These are phyloP conservation scores for Pilaira anomala DNA, from an alignment of 192 early-diverging fungal genomes.

Conservation along the genomic window DNA sequence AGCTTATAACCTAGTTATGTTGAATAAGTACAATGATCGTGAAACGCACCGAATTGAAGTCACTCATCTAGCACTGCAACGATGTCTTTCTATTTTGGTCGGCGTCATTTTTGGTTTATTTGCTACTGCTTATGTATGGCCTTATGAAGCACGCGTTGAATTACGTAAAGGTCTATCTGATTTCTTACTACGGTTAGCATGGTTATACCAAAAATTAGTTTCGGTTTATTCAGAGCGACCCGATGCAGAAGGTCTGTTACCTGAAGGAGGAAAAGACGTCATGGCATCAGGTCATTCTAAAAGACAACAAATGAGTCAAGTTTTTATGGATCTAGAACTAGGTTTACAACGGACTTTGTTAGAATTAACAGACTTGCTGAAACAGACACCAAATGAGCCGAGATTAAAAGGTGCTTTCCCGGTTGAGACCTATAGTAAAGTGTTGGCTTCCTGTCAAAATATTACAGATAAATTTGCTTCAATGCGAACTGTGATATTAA, in stretches of 20 bases:
- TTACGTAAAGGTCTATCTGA: conserved; percentile 74
- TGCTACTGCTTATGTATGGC: conserved; percentile 74
- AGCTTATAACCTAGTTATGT: conserved; percentile 73
- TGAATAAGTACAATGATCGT: conserved; percentile 69
- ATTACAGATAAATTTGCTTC: conserved; percentile 75
- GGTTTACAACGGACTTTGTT: conserved; percentile 62
- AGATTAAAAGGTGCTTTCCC: conserved; percentile 80
- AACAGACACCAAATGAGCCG: conserved; percentile 74
- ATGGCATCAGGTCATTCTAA: conserved; percentile 3
- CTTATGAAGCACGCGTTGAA: conserved; percentile 76
- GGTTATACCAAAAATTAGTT: conserved; percentile 67
- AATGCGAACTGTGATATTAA: conserved; percentile 64
- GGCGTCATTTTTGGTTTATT: conserved; percentile 69
- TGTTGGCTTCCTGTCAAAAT: conserved; percentile 67
- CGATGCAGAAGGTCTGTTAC: not conserved
- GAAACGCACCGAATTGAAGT: conserved; percentile 54
- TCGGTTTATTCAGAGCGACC: conserved; percentile 42
- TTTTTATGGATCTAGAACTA: conserved; percentile 70
- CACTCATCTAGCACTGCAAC: conserved; percentile 53
- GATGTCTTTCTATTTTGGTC: conserved; percentile 62
- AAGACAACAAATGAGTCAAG: conserved; percentile 35
- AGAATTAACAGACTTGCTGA: conserved; percentile 58
- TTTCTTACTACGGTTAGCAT: conserved; percentile 64
- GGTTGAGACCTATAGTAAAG: conserved; percentile 53
- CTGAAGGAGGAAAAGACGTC: not conserved